These are phyloP conservation scores for Hippophae tibetana DNA, from an alignment of 306 rosid genomes.

Conservation along the genomic window DNA sequence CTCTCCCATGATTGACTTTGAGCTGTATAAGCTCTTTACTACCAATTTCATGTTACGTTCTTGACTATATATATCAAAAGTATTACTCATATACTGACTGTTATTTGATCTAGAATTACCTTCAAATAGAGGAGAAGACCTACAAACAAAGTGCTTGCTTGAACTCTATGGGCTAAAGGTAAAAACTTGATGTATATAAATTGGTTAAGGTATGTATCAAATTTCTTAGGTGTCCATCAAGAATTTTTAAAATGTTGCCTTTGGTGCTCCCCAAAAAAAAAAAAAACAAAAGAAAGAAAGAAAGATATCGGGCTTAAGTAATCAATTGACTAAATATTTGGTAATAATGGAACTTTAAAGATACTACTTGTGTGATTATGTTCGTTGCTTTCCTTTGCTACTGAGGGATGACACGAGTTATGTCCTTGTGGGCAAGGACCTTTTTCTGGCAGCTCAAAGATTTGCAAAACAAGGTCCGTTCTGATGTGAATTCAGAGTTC, in stretches of 20 bases:
- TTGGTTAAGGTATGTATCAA: not conserved
- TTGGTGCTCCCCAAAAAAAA: conserved; percentile 4
- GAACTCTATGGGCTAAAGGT: conserved; percentile 96
- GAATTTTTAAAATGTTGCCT: not conserved
- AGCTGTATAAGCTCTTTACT: conserved; percentile 4
- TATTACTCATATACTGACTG: conserved; percentile 17
- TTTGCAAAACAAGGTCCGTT: conserved; percentile 73
- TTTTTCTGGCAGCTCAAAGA: conserved; percentile 75
- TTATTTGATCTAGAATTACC: conserved; percentile 73
- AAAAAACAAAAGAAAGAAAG: conserved; percentile 13
- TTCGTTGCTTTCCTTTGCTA: conserved; percentile 15
- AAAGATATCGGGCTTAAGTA: conserved; percentile 5
- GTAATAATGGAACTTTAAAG: conserved; percentile 10
- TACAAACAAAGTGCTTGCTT: conserved; percentile 89
- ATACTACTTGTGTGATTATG: conserved; percentile 17
- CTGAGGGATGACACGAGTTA: conserved; percentile 42
- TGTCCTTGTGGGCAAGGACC: conserved; percentile 63
- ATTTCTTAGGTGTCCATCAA: no score
- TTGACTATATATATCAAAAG: conserved; percentile 5
- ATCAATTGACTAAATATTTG: conserved; percentile 8
- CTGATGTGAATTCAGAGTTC: conserved; percentile 83
- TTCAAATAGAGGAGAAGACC: conserved; percentile 86
- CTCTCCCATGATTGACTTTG: not conserved
- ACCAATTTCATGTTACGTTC: conserved; percentile 2
- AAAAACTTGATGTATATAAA: conserved; percentile 29